These are phyloP conservation scores for Prunus kanzakura DNA, from an alignment of 306 rosid species.

Conservation along the genomic window DNA sequence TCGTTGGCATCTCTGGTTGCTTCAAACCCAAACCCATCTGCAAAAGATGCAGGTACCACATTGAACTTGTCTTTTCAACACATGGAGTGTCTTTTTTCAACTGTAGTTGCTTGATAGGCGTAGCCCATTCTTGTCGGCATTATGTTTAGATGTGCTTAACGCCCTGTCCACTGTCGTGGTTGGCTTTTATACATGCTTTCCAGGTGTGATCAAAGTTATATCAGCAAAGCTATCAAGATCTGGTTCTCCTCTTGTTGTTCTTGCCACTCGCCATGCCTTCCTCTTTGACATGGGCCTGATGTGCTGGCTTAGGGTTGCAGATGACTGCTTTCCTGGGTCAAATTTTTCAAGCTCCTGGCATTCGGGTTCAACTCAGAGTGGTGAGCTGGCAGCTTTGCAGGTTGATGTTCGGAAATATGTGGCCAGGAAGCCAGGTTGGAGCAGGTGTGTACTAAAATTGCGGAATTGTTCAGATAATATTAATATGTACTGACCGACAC, in stretches of 20 bases:
- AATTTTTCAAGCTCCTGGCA: slow-evolving; percentile 97
- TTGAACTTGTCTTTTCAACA: slow-evolving; percentile 11
- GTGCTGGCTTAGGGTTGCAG: slow-evolving; percentile 99
- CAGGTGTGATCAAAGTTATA: slow-evolving; percentile 76
- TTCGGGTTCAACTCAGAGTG: slow-evolving; percentile 82
- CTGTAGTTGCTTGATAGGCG: not conserved
- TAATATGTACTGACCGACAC: not conserved
- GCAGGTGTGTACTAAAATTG: slow-evolving; percentile 61
- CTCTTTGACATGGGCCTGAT: slow-evolving; percentile 82
- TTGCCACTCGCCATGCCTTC: slow-evolving; percentile 91
- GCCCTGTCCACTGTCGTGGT: not conserved
- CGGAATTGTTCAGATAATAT: not conserved
- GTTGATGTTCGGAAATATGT: slow-evolving; percentile 93
- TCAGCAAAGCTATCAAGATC: slow-evolving; percentile 75
- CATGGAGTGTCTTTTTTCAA: not conserved
- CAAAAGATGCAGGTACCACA: slow-evolving; percentile 66
- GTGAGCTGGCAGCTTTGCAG: slow-evolving; percentile 94
- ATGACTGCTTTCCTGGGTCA: slow-evolving; percentile 96
- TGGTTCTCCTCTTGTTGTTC: slow-evolving; percentile 76
- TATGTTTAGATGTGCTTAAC: slow-evolving; percentile 1
- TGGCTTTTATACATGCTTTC: slow-evolving; percentile 14
- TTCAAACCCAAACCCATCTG: slow-evolving; percentile 49
- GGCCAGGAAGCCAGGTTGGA: slow-evolving; percentile 98
- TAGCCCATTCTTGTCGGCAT: slow-evolving; percentile 1
- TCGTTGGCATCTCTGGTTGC: slow-evolving; percentile 70